Conservation (phyloP, 345 rosid species). For the Lenwebbia sp. region DNA sequence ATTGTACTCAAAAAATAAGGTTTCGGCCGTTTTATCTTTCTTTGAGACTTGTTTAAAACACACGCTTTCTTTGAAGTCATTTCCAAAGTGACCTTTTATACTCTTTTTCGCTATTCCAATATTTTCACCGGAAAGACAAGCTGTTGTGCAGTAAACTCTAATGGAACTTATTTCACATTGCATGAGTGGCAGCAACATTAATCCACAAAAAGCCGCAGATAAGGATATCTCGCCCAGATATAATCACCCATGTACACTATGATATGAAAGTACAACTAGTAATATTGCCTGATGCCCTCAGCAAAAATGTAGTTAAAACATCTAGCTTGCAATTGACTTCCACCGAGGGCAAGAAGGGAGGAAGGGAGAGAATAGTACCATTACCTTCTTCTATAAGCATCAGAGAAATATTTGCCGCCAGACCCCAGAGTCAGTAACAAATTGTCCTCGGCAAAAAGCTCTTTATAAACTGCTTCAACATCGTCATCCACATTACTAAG, state of each 20-base stretch:
- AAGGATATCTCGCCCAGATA: neutral
- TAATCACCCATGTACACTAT: neutral
- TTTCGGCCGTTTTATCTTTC: too few species aligned
- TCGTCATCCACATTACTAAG: constrained; percentile 12
- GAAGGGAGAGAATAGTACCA: neutral
- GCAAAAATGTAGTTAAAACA: neutral
- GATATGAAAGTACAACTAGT: neutral
- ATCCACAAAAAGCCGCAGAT: neutral
- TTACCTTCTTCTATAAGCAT: constrained; percentile 45
- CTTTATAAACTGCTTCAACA: constrained; percentile 17
- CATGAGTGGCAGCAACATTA: neutral
- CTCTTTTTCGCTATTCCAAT: too few species aligned
- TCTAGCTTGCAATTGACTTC: neutral
- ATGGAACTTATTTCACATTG: neutral
- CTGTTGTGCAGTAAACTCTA: too few species aligned
- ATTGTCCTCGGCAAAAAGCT: constrained; percentile 30
- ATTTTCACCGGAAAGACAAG: too few species aligned
- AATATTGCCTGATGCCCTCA: neutral
- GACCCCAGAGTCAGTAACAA: constrained; percentile 41
- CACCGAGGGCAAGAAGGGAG: neutral
- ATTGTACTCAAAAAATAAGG: too few species aligned
- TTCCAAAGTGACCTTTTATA: too few species aligned
- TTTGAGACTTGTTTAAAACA: too few species aligned
- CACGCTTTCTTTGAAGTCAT: too few species aligned
- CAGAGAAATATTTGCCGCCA: constrained; percentile 26